Conservation (phyloP, 2,329 filamentous ascomycete species). For the Verticillium tricorpus region DNA sequence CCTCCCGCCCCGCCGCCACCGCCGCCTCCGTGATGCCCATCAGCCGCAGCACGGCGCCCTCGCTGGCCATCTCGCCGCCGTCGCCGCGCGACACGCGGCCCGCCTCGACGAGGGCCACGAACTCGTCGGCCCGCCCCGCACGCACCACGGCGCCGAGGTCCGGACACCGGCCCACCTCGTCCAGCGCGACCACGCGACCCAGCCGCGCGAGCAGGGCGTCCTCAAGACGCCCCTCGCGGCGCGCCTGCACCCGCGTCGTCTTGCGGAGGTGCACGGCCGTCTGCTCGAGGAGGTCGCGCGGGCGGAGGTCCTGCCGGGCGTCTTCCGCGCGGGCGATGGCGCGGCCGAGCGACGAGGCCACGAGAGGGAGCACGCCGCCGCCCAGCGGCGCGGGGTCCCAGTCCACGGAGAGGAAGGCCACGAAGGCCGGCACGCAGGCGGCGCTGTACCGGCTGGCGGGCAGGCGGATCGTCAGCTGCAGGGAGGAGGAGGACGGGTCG, state of each 20-base stretch:
- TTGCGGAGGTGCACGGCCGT: slow-evolving; percentile 5
- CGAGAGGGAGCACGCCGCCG: not conserved
- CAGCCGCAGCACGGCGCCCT: slow-evolving; percentile 4
- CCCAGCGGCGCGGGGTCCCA: slow-evolving; percentile 4
- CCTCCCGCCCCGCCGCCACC: not conserved
- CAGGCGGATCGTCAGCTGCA: not conserved
- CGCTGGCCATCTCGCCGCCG: not conserved
- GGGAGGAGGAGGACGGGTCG: not conserved
- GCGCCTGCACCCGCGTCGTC: not conserved
- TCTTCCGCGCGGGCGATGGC: slow-evolving; percentile 3
- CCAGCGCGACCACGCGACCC: slow-evolving; percentile 1
- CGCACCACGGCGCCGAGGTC: slow-evolving; percentile 5
- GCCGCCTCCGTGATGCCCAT: not conserved
- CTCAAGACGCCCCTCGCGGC: slow-evolving; percentile 1
- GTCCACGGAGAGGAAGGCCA: slow-evolving; percentile 6
- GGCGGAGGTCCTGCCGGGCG: not conserved
- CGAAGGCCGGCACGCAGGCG: slow-evolving; percentile 1
- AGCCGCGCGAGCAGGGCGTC: slow-evolving; percentile 3
- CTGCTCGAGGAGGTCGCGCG: not conserved
- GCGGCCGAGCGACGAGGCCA: not conserved
- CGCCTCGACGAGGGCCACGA: slow-evolving; percentile 3
- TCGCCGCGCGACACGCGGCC: slow-evolving; percentile 1
- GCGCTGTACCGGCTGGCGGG: not conserved
- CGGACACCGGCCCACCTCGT: slow-evolving; percentile 2
- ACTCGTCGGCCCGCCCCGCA: not conserved